Conservation (phyloP, 495 filamentous ascomycete species). For the Articulospora tetracladia region DNA sequence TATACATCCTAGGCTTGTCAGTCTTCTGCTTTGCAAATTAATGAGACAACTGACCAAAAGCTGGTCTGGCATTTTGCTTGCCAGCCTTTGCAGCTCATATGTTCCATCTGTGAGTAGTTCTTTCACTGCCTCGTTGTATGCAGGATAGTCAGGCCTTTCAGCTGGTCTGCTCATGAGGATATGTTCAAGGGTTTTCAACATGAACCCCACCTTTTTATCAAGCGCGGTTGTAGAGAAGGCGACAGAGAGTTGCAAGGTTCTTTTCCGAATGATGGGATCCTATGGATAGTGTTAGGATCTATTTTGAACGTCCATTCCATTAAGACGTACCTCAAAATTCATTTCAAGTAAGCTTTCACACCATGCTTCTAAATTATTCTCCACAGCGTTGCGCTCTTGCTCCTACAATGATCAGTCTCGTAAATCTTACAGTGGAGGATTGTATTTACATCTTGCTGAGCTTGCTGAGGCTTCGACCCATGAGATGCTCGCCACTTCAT, state of each 20-base stretch:
- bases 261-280: slow-evolving; percentile 84
- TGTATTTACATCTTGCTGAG: slow-evolving; percentile 42
- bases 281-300: slow-evolving; percentile 22
- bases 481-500: slow-evolving; percentile 67
- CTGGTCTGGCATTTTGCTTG: slow-evolving; percentile 85
- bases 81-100: slow-evolving; percentile 83
- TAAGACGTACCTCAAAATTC: slow-evolving; percentile 48
- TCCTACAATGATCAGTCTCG: slow-evolving; percentile 35
- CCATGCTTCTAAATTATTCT: slow-evolving; percentile 74
- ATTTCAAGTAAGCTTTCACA: slow-evolving; percentile 68
- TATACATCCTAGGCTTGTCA: slow-evolving; percentile 59
- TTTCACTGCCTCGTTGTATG: slow-evolving; percentile 88
- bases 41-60: slow-evolving; percentile 43
- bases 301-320: neutral
- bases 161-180: slow-evolving; percentile 76
- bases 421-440: slow-evolving; percentile 8
- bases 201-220: slow-evolving; percentile 72
- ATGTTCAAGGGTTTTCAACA: slow-evolving; percentile 83
- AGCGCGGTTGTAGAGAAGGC: slow-evolving; percentile 80
- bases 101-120: slow-evolving; percentile 78
- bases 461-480: slow-evolving; percentile 50
- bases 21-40: neutral
- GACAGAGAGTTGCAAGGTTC: slow-evolving; percentile 78
- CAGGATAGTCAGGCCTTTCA: slow-evolving; percentile 60
- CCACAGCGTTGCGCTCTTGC: slow-evolving; percentile 56